Evolutionary conservation across 257 asterid species (phyloP), one percentile per base, ranked within the genome.

Genomic region (Rhazya stricta): DNA sequence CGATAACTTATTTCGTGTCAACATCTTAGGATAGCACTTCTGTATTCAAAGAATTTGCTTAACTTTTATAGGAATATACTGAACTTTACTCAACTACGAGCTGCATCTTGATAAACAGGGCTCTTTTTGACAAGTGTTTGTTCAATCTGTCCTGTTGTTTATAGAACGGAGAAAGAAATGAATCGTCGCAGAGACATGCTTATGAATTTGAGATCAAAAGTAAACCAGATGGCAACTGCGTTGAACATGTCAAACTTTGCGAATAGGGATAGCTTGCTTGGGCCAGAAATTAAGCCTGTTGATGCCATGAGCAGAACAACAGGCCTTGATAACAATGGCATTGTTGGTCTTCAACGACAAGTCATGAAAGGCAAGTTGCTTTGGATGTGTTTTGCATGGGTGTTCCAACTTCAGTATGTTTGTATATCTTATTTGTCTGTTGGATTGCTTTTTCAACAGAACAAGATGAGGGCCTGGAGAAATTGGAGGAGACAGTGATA

Each of bases 401-500:
- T 63, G 9, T 65, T n/a, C 48, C 8, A 36, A 30, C 8, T 36
- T 65, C 50, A 32, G 74, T 69, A 74, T 67, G 32, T 48, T 68
- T 48, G 25, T 48, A 21, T 71, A 42, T 72, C 67, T 75, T 68
- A 46, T 53, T 46, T 56, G 73, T 39, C 51, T 71, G 5, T 63
- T 45, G 34, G 46, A 30, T 73, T 54, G 3, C 43, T 62, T n/a
- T n/a, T 42, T n/a, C n/a, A 79, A 68, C 92, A 95, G 99, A 95
- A 76, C 99, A 95, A 88, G 98, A 95, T 51, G 96, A 89, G 77
- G 98, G 92, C 77, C 96, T 95, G 74, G 98, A 88, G 84, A 82
- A 86, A 77, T 70, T 95, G 89, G 98, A 89, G 86, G 93, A 91
- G 83, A 91, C 98, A 12, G 93, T 95, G 72, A 39, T 87, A 58